Evolutionary conservation across 2,329 filamentous ascomycete genomes (phyloP), one percentile per base, ranked within the genome.

Genomic region (Hypoxylon sp.): DNA sequence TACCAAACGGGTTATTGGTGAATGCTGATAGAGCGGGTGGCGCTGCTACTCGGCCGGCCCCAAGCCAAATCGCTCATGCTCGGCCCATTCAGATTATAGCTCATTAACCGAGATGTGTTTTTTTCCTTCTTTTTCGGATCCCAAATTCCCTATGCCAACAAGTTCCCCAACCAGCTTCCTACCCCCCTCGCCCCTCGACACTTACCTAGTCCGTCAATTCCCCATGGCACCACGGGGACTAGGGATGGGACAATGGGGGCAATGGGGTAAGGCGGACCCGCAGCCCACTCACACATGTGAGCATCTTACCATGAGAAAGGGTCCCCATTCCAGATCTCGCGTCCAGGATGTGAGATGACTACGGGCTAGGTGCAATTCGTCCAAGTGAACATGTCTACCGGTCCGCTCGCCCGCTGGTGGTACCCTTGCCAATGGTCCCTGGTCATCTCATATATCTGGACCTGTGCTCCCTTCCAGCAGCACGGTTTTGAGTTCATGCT

Each of bases 341-440:
- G 49, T 61, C 67, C 45, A 62, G 50, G 58, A 62, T 60, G 49
- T 57, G 62, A 65, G 65, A 68, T 61, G 63, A 32, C 52, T 56
- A 36, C 36, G 61, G 46, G 50, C 65, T 65, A 56, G 58, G 70
- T 66, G 53, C 61, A 56, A 64, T 61, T 62, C 42, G 48, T 65
- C 40, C 62, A 63, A 66, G 52, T 58, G 58, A 68, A 68, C 61
- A 56, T 64, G 64, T 66, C 68, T 70, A 65, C 70, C 74, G 74
- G 72, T 74, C 74, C 74, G 74, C 63, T 73, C 63, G 74, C 65
- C 74, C 74, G 74, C 50, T 56, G 53, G 57, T 49, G 61, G 45
- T 52, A 69, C 49, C 69, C 58, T 56, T 58, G 67, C 56, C 46
- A 48, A n/a, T 44, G 58, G 62, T 28, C 53, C 65, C 59, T 50